Base-by-base conservation (phyloP, 495 filamentous ascomycete species). In the Xylaria intraflava region DNA sequence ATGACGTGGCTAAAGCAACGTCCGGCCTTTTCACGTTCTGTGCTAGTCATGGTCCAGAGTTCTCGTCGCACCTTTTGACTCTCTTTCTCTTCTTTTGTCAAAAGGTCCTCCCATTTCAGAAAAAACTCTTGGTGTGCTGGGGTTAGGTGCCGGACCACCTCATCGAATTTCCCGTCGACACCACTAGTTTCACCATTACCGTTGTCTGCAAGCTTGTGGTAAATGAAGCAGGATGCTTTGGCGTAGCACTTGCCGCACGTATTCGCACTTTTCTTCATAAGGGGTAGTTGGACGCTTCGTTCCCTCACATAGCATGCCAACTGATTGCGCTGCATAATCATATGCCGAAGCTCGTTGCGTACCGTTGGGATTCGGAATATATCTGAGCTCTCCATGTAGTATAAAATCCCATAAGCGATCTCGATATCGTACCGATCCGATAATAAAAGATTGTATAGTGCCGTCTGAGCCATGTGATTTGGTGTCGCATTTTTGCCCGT, bases 401-500 rank as follows among this genome's bases (percentile, higher is more conserved):
- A 97, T 14, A 98, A 70, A 46, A 98, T 82, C 1, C 93, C 93
- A 61, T 88, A 94, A 14, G 79, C 80, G 36, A 96, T 84, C 31
- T 94, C 87, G 40, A 96, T 74, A 70, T 97, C 90, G 70, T 98
- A 98, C 52, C 93, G 84, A 70, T 98, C 91, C 40, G 91, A 94
- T 16, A 98, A 75, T 2, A 98, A 74, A 19, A 98, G 74, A 29
- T 91, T 97, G 68, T 98, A 98, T 10, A 98, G 77, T 16, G 89
- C 87, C 3, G 93, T 98, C 68, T 98, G 93, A 9, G 91, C 93
- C 61, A 90, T 83, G 66, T 98, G 93, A 24, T 81, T 78, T 40
- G 83, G 83, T 46, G 78, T 86, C 53, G 85, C 81, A 48, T 86
- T 86, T 59, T 84, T 89, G 16, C 93, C 93, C 0, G 91, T 97